Percentiles rank a stretch among this genome's conserved stretches.
phyloP scores from a whole-genome alignment of 2,329 filamentous ascomycete genomes.

The Aspergillus udagawae region DNA sequence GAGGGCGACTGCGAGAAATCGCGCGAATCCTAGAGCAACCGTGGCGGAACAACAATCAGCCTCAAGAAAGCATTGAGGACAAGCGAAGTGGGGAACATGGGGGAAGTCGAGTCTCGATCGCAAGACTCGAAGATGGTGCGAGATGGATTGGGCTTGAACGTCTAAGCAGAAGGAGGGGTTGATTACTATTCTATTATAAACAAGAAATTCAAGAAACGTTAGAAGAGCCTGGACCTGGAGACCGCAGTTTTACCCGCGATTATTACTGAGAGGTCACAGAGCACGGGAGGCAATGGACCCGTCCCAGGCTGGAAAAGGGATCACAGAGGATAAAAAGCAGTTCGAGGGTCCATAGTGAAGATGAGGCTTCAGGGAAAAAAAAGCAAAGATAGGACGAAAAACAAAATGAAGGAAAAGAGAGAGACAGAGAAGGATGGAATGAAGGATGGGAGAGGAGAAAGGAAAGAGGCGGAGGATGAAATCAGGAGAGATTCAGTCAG shows the following conservation, averaged over 20 bases:
- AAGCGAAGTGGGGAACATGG: background rate
- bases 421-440: slow-evolving; percentile 6
- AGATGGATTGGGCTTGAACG: background rate
- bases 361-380: background rate
- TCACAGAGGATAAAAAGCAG: slow-evolving; percentile 12
- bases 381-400: background rate
- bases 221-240: slow-evolving; percentile 4
- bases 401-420: slow-evolving; percentile 4
- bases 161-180: slow-evolving; percentile 5
- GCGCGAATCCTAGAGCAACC: slow-evolving; percentile 7
- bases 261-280: background rate
- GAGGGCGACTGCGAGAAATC: slow-evolving; percentile 1
- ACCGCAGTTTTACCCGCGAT: background rate
- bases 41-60: slow-evolving; percentile 13
- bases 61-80: background rate
- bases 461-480: slow-evolving; percentile 2
- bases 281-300: slow-evolving; percentile 7
- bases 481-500: background rate
- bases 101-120: background rate
- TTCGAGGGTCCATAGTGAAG: slow-evolving; percentile 8
- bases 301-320: slow-evolving; percentile 11
- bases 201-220: slow-evolving; percentile 1
- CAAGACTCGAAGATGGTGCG: background rate
- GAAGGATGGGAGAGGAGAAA: slow-evolving; percentile 9
- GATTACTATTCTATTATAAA: slow-evolving; percentile 12